phyloP scores from a whole-genome alignment of 345 rosid genomes.

The Psidium friedrichsthalianum region DNA sequence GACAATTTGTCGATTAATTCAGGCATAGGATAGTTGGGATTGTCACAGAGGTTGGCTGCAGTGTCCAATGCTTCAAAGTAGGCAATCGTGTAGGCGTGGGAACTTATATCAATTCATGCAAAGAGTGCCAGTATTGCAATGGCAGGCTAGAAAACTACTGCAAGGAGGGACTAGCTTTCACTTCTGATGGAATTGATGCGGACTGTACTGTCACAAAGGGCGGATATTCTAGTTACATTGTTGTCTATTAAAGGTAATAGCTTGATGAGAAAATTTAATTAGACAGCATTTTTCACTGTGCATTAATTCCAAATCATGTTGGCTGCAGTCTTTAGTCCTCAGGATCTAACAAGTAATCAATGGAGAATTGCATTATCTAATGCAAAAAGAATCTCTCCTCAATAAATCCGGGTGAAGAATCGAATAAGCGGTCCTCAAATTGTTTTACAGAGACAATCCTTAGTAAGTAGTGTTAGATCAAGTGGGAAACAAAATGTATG shows the following conservation, averaged over 20 bases:
- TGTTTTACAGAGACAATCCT: background rate
- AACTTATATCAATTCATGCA: slow-evolving; percentile 75
- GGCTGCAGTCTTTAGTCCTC: background rate
- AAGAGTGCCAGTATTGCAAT: slow-evolving; percentile 61
- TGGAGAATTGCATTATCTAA: background rate
- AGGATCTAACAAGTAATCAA: background rate
- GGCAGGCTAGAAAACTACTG: slow-evolving; percentile 43
- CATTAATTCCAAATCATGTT: background rate
- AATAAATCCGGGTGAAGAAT: background rate
- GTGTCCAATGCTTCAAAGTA: slow-evolving; percentile 45
- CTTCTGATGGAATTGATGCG: slow-evolving; percentile 62
- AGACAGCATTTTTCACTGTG: background rate
- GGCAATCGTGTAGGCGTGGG: slow-evolving; percentile 93
- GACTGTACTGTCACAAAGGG: slow-evolving; percentile 83
- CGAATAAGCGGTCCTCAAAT: background rate
- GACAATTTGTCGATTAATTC: background rate
- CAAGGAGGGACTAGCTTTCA: slow-evolving; percentile 24
- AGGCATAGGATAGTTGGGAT: slow-evolving; percentile 85
- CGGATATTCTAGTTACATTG: slow-evolving; percentile 69
- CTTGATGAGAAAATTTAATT: background rate
- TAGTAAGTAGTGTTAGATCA: background rate
- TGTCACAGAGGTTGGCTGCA: slow-evolving; percentile 67
- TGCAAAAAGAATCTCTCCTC: background rate
- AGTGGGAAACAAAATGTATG: background rate
- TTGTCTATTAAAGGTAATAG: slow-evolving; percentile 59